phyloP scores from a whole-genome alignment of 1,284 basidiomycete genomes.

The Malassezia vespertilionis region DNA sequence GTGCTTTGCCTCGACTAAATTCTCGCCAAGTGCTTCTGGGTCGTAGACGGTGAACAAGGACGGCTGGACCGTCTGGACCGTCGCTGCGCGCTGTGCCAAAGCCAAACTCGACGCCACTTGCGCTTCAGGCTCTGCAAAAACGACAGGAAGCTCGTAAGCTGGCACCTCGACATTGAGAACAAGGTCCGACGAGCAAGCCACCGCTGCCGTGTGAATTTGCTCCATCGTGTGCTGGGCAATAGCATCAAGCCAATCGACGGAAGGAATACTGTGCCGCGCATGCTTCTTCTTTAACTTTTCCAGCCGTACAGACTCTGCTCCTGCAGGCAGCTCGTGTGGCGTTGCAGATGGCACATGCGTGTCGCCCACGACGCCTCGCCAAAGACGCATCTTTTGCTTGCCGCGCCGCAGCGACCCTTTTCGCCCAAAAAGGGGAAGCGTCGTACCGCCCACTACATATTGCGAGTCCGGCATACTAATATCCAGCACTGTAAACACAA shows the following conservation, averaged over 20 bases:
- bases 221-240: conserved; percentile 86
- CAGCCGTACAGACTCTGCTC: conserved; percentile 84
- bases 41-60: conserved; percentile 74
- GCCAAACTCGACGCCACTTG: not conserved
- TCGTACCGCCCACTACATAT: conserved; percentile 71
- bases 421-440: conserved; percentile 76
- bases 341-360: conserved; percentile 69
- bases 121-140: conserved; percentile 61
- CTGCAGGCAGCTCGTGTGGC: conserved; percentile 50
- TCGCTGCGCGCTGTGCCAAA: not conserved
- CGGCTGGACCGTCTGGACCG: conserved; percentile 29
- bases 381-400: conserved; percentile 71
- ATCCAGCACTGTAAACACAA: conserved; percentile 91
- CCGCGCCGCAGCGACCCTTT: conserved; percentile 71
- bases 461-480: conserved; percentile 57
- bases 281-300: conserved; percentile 96
- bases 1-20: conserved; percentile 95
- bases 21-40: conserved; percentile 77
- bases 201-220: conserved; percentile 50
- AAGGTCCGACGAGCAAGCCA: conserved; percentile 23
- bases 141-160: conserved; percentile 94
- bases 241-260: conserved; percentile 90
- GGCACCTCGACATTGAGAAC: conserved; percentile 92
- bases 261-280: conserved; percentile 81
- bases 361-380: conserved; percentile 73